Evolutionary conservation across 768 basidiomycete species (phyloP).

Genomic region (Mycena rosella): DNA sequence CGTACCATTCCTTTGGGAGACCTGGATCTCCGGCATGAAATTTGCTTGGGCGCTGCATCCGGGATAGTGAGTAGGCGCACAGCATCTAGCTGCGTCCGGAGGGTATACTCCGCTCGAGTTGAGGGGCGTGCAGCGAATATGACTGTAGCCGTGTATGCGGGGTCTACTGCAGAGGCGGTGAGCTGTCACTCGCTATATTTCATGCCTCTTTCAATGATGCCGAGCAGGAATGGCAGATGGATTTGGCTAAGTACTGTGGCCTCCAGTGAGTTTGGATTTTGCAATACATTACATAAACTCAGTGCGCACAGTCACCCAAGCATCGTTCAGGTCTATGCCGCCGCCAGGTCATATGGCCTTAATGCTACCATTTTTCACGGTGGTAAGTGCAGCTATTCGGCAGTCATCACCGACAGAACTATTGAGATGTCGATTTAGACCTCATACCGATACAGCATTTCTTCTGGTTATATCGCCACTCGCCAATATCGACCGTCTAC

Average conservation of each 20-base stretch:
- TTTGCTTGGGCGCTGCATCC: too few species aligned
- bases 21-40: too few species aligned
- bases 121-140: too few species aligned
- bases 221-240: not conserved
- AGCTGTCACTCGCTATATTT: too few species aligned
- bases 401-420: not conserved
- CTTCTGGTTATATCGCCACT: not conserved
- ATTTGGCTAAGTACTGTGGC: not conserved
- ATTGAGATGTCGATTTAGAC: not conserved
- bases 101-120: too few species aligned
- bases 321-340: not conserved
- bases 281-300: not conserved
- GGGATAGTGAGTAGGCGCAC: too few species aligned
- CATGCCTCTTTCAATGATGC: too few species aligned
- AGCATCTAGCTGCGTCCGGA: too few species aligned
- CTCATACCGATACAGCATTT: slow-evolving; percentile 6
- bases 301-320: not conserved
- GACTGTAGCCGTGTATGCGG: too few species aligned
- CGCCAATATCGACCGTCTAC: not conserved
- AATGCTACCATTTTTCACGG: not conserved
- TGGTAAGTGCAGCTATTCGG: not conserved
- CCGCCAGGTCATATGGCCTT: not conserved
- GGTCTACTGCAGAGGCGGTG: too few species aligned
- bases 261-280: not conserved
- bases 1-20: too few species aligned